phyloP scores from a whole-genome alignment of 495 filamentous ascomycete species.

The Xylaria castorea region DNA sequence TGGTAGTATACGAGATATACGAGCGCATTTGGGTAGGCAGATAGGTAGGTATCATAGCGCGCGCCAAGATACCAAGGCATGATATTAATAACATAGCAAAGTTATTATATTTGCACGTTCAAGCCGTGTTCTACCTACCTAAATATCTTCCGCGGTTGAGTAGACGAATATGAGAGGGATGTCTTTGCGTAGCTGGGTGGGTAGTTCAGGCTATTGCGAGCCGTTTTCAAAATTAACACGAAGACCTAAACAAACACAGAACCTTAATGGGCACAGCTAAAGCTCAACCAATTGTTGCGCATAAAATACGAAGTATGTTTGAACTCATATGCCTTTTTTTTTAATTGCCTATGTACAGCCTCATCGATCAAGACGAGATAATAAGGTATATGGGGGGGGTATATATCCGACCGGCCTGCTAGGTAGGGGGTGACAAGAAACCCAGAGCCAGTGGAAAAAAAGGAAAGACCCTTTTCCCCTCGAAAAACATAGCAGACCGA shows the following conservation, averaged over 20 bases:
- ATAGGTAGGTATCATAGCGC: not conserved
- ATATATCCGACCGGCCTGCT: slow-evolving; percentile 37
- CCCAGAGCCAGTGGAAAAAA: not conserved
- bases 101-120: not conserved
- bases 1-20: not conserved
- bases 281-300: not conserved
- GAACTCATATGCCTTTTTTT: slow-evolving; percentile 7
- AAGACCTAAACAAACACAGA: not conserved
- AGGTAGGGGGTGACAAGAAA: not conserved
- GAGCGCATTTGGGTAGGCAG: not conserved
- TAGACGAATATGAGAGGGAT: not conserved
- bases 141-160: not conserved
- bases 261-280: not conserved
- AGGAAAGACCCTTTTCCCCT: slow-evolving; percentile 2
- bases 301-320: not conserved
- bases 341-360: slow-evolving; percentile 20
- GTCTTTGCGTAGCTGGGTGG: too few relatives aligned
- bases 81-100: not conserved
- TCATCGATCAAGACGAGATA: not conserved
- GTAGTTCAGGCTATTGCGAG: not conserved
- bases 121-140: not conserved
- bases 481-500: slow-evolving; percentile 19
- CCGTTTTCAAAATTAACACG: not conserved
- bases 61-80: not conserved
- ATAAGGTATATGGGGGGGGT: slow-evolving; percentile 18